A percentile compares a stretch with the other conserved stretches of the same genome.
Conservation (phyloP, 208 protist genomes). For the Blechomonas ayalai region DNA sequence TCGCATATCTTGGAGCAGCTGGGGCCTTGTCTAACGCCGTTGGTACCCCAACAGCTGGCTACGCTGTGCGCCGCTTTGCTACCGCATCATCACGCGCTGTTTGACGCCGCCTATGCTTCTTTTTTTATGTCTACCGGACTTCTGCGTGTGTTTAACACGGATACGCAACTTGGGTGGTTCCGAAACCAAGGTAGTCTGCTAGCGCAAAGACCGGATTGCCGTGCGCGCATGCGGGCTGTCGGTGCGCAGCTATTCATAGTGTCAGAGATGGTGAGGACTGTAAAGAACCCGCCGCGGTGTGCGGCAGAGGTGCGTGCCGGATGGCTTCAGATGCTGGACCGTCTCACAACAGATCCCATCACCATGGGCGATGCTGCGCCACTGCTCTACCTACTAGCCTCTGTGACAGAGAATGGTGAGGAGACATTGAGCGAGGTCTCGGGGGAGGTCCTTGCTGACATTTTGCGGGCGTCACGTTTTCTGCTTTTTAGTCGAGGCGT, state of each 20-base stretch:
- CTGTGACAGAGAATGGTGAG: too few species aligned
- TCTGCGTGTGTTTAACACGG: conserved; percentile 36
- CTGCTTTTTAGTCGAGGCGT: conserved; percentile 32
- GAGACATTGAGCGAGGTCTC: too few species aligned
- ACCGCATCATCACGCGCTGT: conserved; percentile 14
- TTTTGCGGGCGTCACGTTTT: conserved; percentile 30
- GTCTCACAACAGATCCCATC: conserved; percentile 39
- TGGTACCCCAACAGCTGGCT: conserved; percentile 32
- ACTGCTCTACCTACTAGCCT: conserved; percentile 17
- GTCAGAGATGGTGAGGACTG: conserved; percentile 12
- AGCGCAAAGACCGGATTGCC: conserved; percentile 11
- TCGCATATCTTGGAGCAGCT: conserved; percentile 53
- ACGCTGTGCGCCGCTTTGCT: conserved; percentile 35
- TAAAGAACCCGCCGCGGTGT: conserved; percentile 4
- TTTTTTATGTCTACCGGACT: conserved; percentile 76
- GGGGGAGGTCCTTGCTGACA: conserved; percentile 26
- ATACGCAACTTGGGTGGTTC: conserved; percentile 47
- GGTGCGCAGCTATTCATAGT: conserved; percentile 58
- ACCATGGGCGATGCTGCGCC: conserved; percentile 58
- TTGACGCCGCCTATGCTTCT: conserved; percentile 55
- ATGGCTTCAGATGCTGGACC: conserved; percentile 50
- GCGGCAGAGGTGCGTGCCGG: conserved; percentile 27
- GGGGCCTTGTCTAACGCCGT: conserved; percentile 16
- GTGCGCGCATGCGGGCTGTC: conserved; percentile 31
- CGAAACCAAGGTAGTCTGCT: conserved; percentile 30